These are phyloP conservation scores for Populus tomentosa DNA, from an alignment of 441 rosid genomes.

Conservation along the genomic window DNA sequence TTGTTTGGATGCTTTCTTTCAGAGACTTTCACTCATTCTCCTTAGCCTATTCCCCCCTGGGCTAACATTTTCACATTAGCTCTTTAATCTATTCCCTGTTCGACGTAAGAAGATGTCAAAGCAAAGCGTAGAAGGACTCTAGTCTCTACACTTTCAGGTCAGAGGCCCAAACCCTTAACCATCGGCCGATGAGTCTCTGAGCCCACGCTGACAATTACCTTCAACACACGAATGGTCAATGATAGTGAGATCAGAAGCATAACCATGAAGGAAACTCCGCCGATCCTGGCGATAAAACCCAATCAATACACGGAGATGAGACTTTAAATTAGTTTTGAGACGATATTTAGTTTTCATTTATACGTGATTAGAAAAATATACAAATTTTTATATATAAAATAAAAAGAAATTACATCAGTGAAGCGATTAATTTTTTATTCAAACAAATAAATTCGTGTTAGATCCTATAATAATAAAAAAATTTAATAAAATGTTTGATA, in stretches of 20 bases:
- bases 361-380: too few species aligned
- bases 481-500: too few species aligned
- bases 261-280: not conserved
- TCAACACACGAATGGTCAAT: not conserved
- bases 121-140: not conserved
- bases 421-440: too few species aligned
- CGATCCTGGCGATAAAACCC: not conserved
- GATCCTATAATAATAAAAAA: too few species aligned
- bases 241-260: not conserved
- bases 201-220: not conserved
- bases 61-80: not conserved
- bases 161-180: not conserved
- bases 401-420: too few species aligned
- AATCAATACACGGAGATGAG: not conserved
- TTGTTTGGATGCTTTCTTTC: not conserved
- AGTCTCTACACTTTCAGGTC: not conserved
- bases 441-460: too few species aligned
- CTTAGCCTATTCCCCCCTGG: not conserved
- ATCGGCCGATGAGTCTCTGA: not conserved
- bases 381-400: too few species aligned
- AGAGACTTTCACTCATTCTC: not conserved
- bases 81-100: not conserved
- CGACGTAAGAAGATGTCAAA: not conserved
- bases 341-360: too few species aligned
- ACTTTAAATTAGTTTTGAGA: not conserved